These are phyloP conservation scores for Ustilago shanxiensis DNA, from an alignment of 1,284 basidiomycete species.

Conservation along the genomic window DNA sequence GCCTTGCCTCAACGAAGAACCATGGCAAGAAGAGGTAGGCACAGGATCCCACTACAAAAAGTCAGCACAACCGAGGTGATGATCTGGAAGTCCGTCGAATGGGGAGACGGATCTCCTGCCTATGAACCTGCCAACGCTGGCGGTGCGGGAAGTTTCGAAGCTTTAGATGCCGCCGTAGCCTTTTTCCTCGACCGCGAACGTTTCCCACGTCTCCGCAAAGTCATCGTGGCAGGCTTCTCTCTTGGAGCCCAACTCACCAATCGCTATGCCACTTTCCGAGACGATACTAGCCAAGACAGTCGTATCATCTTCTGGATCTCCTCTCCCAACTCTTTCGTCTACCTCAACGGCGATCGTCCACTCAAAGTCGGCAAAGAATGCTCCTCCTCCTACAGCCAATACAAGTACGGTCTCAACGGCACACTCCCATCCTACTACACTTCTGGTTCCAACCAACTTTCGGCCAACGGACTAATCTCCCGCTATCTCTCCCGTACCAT, in stretches of 20 bases:
- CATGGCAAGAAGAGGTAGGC: not conserved
- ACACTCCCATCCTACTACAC: slow-evolving; percentile 54
- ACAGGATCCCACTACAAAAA: slow-evolving; percentile 21
- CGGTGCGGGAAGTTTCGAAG: slow-evolving; percentile 53
- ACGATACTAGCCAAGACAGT: slow-evolving; percentile 35
- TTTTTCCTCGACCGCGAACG: slow-evolving; percentile 50
- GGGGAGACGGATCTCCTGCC: slow-evolving; percentile 54
- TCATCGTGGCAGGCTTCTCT: slow-evolving; percentile 65
- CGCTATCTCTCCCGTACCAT: slow-evolving; percentile 48
- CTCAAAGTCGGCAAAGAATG: slow-evolving; percentile 27
- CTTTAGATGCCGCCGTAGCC: slow-evolving; percentile 52
- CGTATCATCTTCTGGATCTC: slow-evolving; percentile 61
- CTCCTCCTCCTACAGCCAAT: slow-evolving; percentile 43
- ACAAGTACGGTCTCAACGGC: slow-evolving; percentile 67
- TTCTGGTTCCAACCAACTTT: not conserved
- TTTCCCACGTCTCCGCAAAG: slow-evolving; percentile 60
- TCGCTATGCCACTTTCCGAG: slow-evolving; percentile 58
- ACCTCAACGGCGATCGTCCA: slow-evolving; percentile 54
- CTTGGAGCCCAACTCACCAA: slow-evolving; percentile 61
- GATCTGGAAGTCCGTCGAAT: slow-evolving; percentile 54
- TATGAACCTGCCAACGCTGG: slow-evolving; percentile 44
- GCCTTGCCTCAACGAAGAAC: not conserved
- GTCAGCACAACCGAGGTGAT: slow-evolving; percentile 39
- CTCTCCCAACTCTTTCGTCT: slow-evolving; percentile 61
- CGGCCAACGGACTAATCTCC: slow-evolving; percentile 21